These are phyloP conservation scores for Amanita pseudoporphyria DNA, from an alignment of 768 basidiomycete species.

Conservation along the genomic window DNA sequence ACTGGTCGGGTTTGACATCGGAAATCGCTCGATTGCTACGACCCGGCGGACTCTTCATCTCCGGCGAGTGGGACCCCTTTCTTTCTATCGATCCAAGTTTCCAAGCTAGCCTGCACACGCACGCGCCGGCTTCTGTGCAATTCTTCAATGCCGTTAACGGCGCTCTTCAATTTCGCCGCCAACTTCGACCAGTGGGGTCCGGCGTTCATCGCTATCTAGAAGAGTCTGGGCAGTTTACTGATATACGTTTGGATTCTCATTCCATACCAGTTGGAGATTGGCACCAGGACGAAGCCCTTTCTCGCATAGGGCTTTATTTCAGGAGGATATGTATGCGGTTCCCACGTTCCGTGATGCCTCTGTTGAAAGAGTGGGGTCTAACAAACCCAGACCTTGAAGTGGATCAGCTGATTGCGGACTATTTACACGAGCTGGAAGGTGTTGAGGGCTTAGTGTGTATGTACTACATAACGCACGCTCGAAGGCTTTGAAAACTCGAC, in stretches of 20 bases:
- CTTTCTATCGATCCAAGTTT: slow-evolving; percentile 28
- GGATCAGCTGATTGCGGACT: slow-evolving; percentile 28
- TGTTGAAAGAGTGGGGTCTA: slow-evolving; percentile 34
- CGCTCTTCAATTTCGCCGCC: slow-evolving; percentile 19
- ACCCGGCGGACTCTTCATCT: slow-evolving; percentile 62
- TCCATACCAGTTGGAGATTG: slow-evolving; percentile 52
- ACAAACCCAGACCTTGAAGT: slow-evolving; percentile 25
- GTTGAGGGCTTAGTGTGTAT: slow-evolving; percentile 38
- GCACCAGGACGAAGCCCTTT: slow-evolving; percentile 26
- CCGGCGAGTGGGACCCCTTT: slow-evolving; percentile 47
- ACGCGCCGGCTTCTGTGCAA: slow-evolving; percentile 28
- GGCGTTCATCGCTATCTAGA: slow-evolving; percentile 28
- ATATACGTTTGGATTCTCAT: slow-evolving; percentile 23
- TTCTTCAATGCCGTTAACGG: slow-evolving; percentile 30
- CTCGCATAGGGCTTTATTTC: slow-evolving; percentile 31
- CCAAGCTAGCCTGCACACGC: slow-evolving; percentile 17
- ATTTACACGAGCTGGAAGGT: slow-evolving; percentile 34
- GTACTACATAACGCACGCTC: slow-evolving; percentile 42
- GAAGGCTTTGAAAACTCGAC: slow-evolving; percentile 12
- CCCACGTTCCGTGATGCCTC: slow-evolving; percentile 36
- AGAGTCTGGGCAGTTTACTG: slow-evolving; percentile 28
- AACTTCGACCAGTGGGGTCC: not conserved
- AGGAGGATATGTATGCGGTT: slow-evolving; percentile 30
- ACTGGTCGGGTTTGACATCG: slow-evolving; percentile 41
- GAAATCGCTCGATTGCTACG: slow-evolving; percentile 59